Evolutionary conservation across 257 asterid species (phyloP), one percentile per base, ranked within the genome.

Genomic region (Rhazya stricta): DNA sequence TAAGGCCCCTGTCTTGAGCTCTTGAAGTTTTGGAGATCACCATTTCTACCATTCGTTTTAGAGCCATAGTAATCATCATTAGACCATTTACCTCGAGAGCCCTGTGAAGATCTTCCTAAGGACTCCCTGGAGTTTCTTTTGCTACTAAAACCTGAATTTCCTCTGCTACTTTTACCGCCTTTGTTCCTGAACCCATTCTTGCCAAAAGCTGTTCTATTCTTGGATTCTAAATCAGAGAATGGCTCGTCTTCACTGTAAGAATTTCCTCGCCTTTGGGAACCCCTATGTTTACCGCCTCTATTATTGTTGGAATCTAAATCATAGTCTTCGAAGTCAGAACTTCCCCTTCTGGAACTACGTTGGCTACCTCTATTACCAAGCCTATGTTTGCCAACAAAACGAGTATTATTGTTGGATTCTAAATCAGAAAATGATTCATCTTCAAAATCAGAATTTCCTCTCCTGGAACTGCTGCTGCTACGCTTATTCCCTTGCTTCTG

Each of bases 161-260:
- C 70, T 41, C 76, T 73, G 74, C 74, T 48, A n/a, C 34, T 68
- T 53, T 32, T 67, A 30, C 89, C 86, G 7, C 74, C 75, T 65
- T 54, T 72, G n/a, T 80, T 80, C 68, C 90, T 69, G 69, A 82
- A 82, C 27, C 61, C 62, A 29, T 83, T 86, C 51, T 77, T 62
- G 51, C 72, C 19, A 19, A 70, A 60, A 25, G 6, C 56, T 3
- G 36, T 8, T 8, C 18, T 12, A 27, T 16, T 82, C 70, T 84
- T 89, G 69, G 85, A 86, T 74, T 84, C 96, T 61, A 79, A 29
- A 45, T 83, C 87, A 43, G 95, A 84, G 57, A 43, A 80, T 3
- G 81, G 74, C 23, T 77, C 80, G 39, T 79, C 81, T 27, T 58
- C 81, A 67, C 73, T 67, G 41, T 69, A 76, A 69, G 83, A 74